Conservation (phyloP, 371 early-diverging fungal species). For the Mucor indicus region DNA sequence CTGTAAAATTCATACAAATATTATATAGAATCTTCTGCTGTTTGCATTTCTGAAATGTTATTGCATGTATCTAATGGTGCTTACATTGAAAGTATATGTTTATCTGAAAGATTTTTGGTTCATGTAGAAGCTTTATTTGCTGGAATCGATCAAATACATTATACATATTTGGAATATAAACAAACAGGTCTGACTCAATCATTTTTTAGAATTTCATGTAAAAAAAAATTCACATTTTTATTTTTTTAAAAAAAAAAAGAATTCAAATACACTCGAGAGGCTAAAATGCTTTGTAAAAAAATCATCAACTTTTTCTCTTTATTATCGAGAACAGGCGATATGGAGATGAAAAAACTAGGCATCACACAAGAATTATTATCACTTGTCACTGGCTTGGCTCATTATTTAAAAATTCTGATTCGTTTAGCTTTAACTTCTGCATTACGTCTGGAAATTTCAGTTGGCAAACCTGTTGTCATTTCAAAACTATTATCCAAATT, state of each 20-base stretch:
- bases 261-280: slow-evolving; percentile 81
- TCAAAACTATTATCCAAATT: slow-evolving; percentile 59
- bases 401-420: slow-evolving; percentile 87
- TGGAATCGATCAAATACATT: slow-evolving; percentile 71
- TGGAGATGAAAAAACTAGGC: slow-evolving; percentile 60
- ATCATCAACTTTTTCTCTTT: slow-evolving; percentile 93
- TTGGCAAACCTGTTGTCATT: slow-evolving; percentile 45
- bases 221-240: background rate
- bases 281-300: slow-evolving; percentile 63
- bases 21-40: slow-evolving; percentile 84
- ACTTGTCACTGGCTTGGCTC: slow-evolving; percentile 90
- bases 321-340: slow-evolving; percentile 76
- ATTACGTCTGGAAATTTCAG: slow-evolving; percentile 59
- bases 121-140: slow-evolving; percentile 92
- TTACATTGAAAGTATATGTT: slow-evolving; percentile 81
- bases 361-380: slow-evolving; percentile 87
- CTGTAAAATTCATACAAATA: background rate
- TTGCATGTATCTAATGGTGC: slow-evolving; percentile 90
- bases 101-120: slow-evolving; percentile 86
- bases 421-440: slow-evolving; percentile 86
- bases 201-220: background rate
- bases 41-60: slow-evolving; percentile 96
- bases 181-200: slow-evolving; percentile 22
- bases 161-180: slow-evolving; percentile 29
- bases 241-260: too few species aligned